These are phyloP conservation scores for Aureobasidium sp. DNA, from an alignment of 2,329 filamentous ascomycete genomes.

Conservation along the genomic window DNA sequence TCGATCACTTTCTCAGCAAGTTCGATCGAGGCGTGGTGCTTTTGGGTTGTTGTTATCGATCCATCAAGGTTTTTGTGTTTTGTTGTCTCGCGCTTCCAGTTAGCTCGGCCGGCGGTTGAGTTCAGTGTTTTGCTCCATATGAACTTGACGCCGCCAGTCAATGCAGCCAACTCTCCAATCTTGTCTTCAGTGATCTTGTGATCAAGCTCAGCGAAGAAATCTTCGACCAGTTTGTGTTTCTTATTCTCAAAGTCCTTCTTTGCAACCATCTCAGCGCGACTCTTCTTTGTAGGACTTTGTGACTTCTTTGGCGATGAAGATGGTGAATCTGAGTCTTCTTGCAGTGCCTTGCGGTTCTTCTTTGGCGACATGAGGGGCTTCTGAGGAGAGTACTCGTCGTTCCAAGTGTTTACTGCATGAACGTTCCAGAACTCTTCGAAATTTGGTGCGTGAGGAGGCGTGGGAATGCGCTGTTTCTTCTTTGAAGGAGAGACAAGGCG, in stretches of 20 bases:
- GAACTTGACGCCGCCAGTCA: constrained; percentile 64
- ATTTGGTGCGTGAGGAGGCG: constrained; percentile 47
- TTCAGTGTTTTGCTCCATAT: constrained; percentile 73
- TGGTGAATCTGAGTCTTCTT: constrained; percentile 20
- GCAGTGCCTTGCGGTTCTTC: constrained; percentile 23
- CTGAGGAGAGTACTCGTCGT: constrained; percentile 53
- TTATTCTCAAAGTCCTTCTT: constrained; percentile 56
- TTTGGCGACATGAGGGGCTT: constrained; percentile 38
- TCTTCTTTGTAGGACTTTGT: constrained; percentile 28
- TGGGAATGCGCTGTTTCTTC: constrained; percentile 41
- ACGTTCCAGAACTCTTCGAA: constrained; percentile 56
- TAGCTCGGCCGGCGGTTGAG: constrained; percentile 62
- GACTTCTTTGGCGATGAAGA: constrained; percentile 35
- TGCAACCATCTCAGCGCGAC: constrained; percentile 29
- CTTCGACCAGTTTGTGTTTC: constrained; percentile 57
- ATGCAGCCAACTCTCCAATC: constrained; percentile 51
- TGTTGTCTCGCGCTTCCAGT: constrained; percentile 42
- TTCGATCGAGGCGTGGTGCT: constrained; percentile 66
- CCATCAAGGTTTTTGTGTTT: constrained; percentile 23
- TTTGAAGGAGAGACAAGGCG: constrained; percentile 44
- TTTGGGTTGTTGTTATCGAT: constrained; percentile 23
- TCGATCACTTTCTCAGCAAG: constrained; percentile 84
- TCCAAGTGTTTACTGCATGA: constrained; percentile 55
- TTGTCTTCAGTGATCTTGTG: constrained; percentile 52
- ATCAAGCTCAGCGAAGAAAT: constrained; percentile 66